These are phyloP conservation scores for Pythium aquatile DNA, from an alignment of 352 stramenopile genomes.

Conservation along the genomic window DNA sequence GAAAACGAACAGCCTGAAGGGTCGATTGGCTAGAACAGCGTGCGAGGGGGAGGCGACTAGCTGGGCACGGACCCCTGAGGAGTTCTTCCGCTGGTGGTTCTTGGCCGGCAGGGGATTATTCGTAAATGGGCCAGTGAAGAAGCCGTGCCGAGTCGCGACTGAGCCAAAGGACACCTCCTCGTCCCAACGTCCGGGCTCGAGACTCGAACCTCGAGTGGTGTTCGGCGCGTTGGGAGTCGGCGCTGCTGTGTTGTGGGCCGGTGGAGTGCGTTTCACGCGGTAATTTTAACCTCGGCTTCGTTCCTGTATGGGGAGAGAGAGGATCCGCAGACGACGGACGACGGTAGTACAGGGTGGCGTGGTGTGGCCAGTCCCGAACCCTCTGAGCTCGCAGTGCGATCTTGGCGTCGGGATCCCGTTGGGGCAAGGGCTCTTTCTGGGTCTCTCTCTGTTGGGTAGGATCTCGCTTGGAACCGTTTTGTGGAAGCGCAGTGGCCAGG, in stretches of 20 bases:
- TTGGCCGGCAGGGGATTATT: neutral
- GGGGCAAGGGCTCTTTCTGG: neutral
- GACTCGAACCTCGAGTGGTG: neutral
- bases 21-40: neutral
- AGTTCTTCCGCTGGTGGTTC: neutral
- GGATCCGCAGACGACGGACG: too few species aligned
- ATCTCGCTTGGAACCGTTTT: neutral
- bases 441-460: too few species aligned
- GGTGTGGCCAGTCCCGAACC: neutral
- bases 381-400: neutral
- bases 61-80: too few species aligned
- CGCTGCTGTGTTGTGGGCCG: neutral
- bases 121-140: neutral
- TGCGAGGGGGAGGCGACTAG: neutral
- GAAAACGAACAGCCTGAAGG: neutral
- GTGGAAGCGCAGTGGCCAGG: neutral
- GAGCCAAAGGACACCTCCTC: neutral
- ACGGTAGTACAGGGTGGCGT: neutral
- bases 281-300: slow-evolving; percentile 24
- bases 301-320: neutral
- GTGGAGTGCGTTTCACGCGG: slow-evolving; percentile 10
- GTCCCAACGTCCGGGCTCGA: neutral
- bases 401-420: neutral
- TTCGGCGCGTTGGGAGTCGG: neutral
- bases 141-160: neutral